Base-by-base conservation (phyloP, 805 yeast species). In the Candida glaebosa region DNA sequence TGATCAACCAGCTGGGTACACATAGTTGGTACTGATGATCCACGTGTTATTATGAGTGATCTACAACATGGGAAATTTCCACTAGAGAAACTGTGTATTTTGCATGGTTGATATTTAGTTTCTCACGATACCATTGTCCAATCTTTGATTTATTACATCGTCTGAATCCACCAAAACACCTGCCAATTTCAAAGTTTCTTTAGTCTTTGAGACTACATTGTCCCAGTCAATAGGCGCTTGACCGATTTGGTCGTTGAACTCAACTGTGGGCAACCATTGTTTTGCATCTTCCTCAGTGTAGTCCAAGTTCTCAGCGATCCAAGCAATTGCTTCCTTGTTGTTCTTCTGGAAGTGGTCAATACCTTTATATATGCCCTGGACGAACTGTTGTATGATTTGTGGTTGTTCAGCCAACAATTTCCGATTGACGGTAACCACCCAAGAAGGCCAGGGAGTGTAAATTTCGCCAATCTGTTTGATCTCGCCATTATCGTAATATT, bases 361-460 rank as follows among this genome's bases (percentile, higher is more conserved):
- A 12, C 96, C 97, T 42, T 75, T 61, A 54, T 81, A 76, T 30
- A 88, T 65, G 1, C 81, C 82, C 2, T 57, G 51, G 37, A 81
- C 48, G 45, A 88, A 82, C 3, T 54, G 58, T 18, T 54, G 52
- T 9, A 53, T 40, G 5, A 46, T 56, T 2, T 51, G 49, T 15
- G 56, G 50, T n/a, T 55, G 51, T 4, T 47, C 20, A 5, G 57
- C 60, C 26, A 71, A 50, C 4, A 73, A 50, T n/a, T 64, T 67
- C 12, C 65, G 54, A 40, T 73, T 61, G 4, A 79, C 79, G 16
- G 80, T 78, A 37, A 88, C 73, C 12, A 87, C 90, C 96, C 96
- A 89, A 2, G 95, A 85, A 8, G 96, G 91, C 97, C 97, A 89
- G 15, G 97, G 97, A 0, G 97, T 89, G 63, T 84, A 86, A 43